These are phyloP conservation scores for Hanseniaspora valbyensis DNA, from an alignment of 805 yeast species.

Conservation along the genomic window DNA sequence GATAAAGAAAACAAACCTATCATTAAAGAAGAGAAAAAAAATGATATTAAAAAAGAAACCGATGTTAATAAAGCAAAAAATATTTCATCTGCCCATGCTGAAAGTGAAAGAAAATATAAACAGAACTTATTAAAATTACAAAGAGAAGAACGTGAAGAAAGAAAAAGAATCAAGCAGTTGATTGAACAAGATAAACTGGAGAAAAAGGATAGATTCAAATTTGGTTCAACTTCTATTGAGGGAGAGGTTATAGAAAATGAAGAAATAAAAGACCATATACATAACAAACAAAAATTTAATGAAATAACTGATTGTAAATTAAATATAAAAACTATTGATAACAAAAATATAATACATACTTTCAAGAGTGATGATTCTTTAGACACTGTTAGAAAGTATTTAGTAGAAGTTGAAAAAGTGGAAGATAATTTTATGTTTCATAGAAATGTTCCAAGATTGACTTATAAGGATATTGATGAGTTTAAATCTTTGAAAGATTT, in stretches of 20 bases:
- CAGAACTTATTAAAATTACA: conserved; percentile 18
- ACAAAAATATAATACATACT: conserved; percentile 42
- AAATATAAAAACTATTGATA: conserved; percentile 58
- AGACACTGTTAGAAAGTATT: conserved; percentile 43
- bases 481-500: conserved; percentile 41
- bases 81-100: conserved; percentile 29
- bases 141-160: conserved; percentile 19
- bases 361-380: conserved; percentile 41
- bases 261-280: conserved; percentile 12
- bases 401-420: conserved; percentile 45
- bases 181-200: conserved; percentile 14
- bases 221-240: neutral
- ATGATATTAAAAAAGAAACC: neutral
- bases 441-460: conserved; percentile 47
- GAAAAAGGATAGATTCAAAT: neutral
- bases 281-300: conserved; percentile 12
- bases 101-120: conserved; percentile 20
- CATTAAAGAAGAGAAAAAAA: neutral
- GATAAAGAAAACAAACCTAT: neutral
- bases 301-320: conserved; percentile 31
- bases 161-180: conserved; percentile 16
- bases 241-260: neutral
- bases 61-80: too few species aligned
- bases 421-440: conserved; percentile 39
- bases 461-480: conserved; percentile 56